Evolutionary conservation across 2,329 filamentous ascomycete species (phyloP).

Genomic region (Pseudopyricularia javanii): DNA sequence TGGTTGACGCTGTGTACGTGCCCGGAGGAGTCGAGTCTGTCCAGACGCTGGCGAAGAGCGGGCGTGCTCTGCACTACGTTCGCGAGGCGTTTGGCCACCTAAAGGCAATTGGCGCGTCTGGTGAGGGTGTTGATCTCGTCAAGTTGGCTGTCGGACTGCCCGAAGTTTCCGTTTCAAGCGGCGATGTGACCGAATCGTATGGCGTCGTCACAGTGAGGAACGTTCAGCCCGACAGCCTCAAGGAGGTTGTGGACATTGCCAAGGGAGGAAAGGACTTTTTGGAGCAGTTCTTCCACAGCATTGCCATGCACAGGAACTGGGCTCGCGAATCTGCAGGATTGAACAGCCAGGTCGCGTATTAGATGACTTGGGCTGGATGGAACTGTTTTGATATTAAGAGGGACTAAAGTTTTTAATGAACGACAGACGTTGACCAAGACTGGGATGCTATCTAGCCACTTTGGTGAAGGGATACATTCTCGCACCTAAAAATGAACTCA

Average conservation of each 20-base stretch:
- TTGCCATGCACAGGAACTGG: conserved; percentile 64
- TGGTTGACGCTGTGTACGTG: conserved; percentile 72
- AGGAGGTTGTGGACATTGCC: conserved; percentile 47
- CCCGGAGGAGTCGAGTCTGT: conserved; percentile 58
- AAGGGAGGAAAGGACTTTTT: conserved; percentile 60
- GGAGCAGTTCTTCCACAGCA: conserved; percentile 55
- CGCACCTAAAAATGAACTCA: too few species aligned
- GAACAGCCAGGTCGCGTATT: conserved; percentile 56
- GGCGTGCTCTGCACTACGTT: conserved; percentile 64
- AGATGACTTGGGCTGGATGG: conserved; percentile 10
- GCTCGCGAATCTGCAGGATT: conserved; percentile 62
- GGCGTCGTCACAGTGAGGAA: conserved; percentile 60
- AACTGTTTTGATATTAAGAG: neutral
- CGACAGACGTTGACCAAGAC: too few species aligned
- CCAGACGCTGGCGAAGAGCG: conserved; percentile 52
- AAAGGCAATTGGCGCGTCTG: conserved; percentile 66
- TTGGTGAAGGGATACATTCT: too few species aligned
- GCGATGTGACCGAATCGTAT: conserved; percentile 52
- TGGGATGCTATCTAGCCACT: too few species aligned
- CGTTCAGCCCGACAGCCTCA: conserved; percentile 42
- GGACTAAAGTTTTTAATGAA: too few species aligned
- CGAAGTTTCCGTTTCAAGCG: conserved; percentile 25
- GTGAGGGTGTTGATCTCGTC: conserved; percentile 57
- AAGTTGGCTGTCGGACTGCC: conserved; percentile 30
- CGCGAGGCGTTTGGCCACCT: conserved; percentile 72